Evolutionary conservation across 176 grass and related monocot genomes (phyloP), one percentile per base, ranked within the genome.

Genomic region (Olyra latifolia): DNA sequence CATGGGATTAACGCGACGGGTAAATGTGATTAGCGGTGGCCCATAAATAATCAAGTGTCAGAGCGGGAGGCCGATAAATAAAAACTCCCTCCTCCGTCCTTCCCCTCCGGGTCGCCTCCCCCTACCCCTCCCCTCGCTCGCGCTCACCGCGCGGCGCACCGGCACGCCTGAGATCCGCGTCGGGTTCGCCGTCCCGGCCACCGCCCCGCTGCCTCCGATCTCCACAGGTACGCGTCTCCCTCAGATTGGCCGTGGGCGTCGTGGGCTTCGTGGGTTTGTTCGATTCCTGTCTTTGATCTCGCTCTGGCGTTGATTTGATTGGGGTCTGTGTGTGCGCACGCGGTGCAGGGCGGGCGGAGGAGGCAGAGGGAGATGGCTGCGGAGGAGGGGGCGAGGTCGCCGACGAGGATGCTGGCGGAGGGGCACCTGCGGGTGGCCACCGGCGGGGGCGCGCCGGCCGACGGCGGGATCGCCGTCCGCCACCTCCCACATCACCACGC

Each of bases 381-480:
- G 88, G 83, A 86, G 29, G 88, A 86, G 4, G 88, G 83, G 10
- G 78, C 66, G 66, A 90, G 69, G 83, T 90, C 88, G 42, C 88
- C 88, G 6, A 90, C 88, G 66, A 82, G 88, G 88, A 85, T 90
- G 88, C 83, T 90, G 67, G 78, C 72, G 83, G 88, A 90, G 66
- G 88, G 88, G 24, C 83, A 90, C 74, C 83, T 90, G 48, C 66
- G 88, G 32, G 83, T 90, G 65, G 83, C 83, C 66, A 90, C 88
- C 24, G 83, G 88, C 58, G 83, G 83, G 66, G 66, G 83, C 17
- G 83, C 88, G 73, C 88, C 78, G 42, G 78, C 78, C 1, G 83
- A 90, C 73, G 88, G 88, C 17, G 83, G 83, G 77, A 90, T 90
- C 88, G 88, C 88, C 78, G 88, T 90, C 50, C 74, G 88, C n/a